Evolutionary conservation across 495 filamentous ascomycete genomes (phyloP).

Genomic region (Penicillium paradoxum): DNA sequence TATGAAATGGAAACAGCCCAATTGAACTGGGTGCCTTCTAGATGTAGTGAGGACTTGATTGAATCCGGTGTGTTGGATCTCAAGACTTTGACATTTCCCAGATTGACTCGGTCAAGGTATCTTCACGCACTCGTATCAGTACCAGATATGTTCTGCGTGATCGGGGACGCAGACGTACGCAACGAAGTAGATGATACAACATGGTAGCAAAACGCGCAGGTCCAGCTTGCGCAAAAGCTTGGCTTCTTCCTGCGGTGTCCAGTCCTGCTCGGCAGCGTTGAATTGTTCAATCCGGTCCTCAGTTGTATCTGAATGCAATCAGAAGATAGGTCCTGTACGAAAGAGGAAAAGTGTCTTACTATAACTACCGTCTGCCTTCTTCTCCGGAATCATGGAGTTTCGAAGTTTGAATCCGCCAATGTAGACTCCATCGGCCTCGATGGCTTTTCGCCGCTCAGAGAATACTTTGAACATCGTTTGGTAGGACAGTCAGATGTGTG

Average conservation of each 20-base stretch:
- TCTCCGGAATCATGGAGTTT: background rate
- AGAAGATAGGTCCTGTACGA: background rate
- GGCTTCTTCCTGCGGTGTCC: background rate
- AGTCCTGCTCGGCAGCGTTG: background rate
- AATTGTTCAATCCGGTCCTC: background rate
- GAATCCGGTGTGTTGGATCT: background rate
- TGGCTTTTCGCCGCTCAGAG: background rate
- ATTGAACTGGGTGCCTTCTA: background rate
- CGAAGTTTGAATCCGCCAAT: background rate
- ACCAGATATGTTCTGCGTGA: background rate
- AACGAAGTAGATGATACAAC: background rate
- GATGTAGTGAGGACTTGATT: background rate
- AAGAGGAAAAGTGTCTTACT: background rate
- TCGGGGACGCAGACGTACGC: background rate
- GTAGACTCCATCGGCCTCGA: background rate
- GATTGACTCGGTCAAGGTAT: background rate
- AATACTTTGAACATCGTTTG: background rate
- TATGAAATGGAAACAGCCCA: background rate
- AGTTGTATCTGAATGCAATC: background rate
- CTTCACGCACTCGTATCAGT: background rate
- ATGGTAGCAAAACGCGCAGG: background rate
- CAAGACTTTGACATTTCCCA: background rate
- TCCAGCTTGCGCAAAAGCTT: background rate
- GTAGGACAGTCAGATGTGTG: too few relatives aligned
- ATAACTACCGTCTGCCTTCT: background rate